phyloP scores from a whole-genome alignment of 345 rosid species.

The Corymbia maculata region DNA sequence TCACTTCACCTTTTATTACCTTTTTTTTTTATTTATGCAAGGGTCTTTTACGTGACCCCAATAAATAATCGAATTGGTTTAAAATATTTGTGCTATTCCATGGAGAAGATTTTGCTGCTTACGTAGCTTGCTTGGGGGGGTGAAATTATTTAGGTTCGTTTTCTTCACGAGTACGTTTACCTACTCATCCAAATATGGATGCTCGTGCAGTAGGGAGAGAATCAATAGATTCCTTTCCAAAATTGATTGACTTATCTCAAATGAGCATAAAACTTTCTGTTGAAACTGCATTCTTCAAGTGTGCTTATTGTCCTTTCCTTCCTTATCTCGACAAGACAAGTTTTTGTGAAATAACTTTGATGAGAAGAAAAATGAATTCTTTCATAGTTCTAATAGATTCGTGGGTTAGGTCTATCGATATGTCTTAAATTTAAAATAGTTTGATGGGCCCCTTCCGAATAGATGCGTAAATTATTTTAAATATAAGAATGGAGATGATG shows the following conservation, averaged over 20 bases:
- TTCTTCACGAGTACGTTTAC: background rate
- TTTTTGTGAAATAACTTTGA: too few relatives aligned
- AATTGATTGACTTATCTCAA: background rate
- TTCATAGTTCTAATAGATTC: background rate
- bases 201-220: background rate
- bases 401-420: background rate
- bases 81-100: too few relatives aligned
- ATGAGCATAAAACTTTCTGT: background rate
- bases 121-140: background rate
- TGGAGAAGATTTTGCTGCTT: background rate
- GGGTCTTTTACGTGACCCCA: too few relatives aligned
- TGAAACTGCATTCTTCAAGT: background rate
- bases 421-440: background rate
- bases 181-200: background rate
- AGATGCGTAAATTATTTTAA: too few relatives aligned
- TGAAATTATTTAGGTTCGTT: too few relatives aligned
- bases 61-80: background rate
- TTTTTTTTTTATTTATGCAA: too few relatives aligned
- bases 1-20: background rate
- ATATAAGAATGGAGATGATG: background rate
- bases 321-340: background rate
- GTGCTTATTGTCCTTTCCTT: background rate
- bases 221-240: background rate
- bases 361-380: background rate
- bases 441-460: background rate